Evolutionary conservation across 305 asterid genomes (phyloP).

Genomic region (Fraxinus baroniana): DNA sequence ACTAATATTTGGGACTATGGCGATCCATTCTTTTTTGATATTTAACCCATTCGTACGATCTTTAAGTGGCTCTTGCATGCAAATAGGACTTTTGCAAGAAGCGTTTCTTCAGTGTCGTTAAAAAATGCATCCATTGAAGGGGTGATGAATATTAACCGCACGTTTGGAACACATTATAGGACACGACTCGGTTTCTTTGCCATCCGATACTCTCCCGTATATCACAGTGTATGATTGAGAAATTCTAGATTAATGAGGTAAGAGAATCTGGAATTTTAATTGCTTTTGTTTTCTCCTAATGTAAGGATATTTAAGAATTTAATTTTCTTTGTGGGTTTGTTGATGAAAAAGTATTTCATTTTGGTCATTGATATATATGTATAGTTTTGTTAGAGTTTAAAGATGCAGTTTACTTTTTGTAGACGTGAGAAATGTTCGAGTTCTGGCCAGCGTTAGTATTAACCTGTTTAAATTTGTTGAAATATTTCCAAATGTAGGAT

Average conservation of each 20-base stretch:
- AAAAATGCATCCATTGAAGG: not conserved
- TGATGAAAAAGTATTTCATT: not conserved
- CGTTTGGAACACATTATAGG: not conserved
- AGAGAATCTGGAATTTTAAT: not conserved
- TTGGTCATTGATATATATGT: not conserved
- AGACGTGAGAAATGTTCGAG: not conserved
- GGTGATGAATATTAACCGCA: not conserved
- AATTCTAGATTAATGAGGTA: not conserved
- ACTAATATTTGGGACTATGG: constrained; percentile 67
- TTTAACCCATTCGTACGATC: not conserved
- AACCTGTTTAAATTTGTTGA: not conserved
- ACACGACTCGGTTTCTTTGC: not conserved
- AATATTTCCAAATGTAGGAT: not conserved
- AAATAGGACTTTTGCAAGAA: not conserved
- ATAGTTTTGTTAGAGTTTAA: not conserved
- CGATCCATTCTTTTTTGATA: constrained; percentile 66
- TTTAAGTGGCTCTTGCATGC: not conserved
- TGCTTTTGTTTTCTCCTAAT: not conserved
- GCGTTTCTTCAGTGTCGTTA: not conserved
- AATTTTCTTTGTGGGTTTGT: not conserved
- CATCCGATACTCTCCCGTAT: not conserved
- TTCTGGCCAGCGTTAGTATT: not conserved
- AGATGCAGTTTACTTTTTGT: not conserved
- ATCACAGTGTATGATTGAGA: not conserved
- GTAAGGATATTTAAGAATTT: not conserved